Base-by-base conservation (phyloP, 495 filamentous ascomycete species). In the Trichoderma asperelloides region DNA sequence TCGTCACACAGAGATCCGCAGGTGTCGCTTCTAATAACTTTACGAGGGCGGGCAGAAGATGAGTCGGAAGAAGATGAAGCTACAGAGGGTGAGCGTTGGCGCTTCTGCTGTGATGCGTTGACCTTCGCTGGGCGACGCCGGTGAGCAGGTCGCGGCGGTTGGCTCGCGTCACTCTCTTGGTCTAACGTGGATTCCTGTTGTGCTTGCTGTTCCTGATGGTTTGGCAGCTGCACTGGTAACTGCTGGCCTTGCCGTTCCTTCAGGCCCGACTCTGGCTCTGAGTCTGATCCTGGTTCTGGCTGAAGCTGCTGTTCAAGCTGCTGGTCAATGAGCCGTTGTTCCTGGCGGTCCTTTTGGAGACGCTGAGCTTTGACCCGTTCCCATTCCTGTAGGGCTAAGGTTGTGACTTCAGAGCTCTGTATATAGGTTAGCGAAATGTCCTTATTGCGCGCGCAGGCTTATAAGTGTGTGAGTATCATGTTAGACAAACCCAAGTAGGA, bases 131-230 rank as follows among this genome's bases (percentile, higher is more conserved):
- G 13, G 2, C 33, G 62, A 15, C 33, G 62, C 7, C 30, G 33
- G 12, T 64, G 62, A 18, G 62, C 62, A 64, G 62, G 62, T 6
- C 62, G 62, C 18, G 62, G 62, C 21, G 62, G 62, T 2, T 64
- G 33, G 33, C 62, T 64, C 16, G 16, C 18, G 62, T 64, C 62
- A n/a, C 33, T 40, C 30, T 40, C 62, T 64, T n/a, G 25, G 13
- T 60, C 62, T 64, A 18, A 43, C 9, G 15, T 5, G 40, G 62
- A 12, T 12, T 40, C 62, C 33, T 30, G 13, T 13, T 63, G 28
- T 9, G 18, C 49, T 55, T 55, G 18, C 18, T 3, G 49, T 25
- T 60, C 12, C 23, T 60, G 55, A 9, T 60, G 18, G 3, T 51
- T 8, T 51, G 47, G 47, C 33, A 37, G 5, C 5, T 37, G 33